Base-by-base conservation (phyloP, 208 protist genomes). In the Spongospora subterranea region DNA sequence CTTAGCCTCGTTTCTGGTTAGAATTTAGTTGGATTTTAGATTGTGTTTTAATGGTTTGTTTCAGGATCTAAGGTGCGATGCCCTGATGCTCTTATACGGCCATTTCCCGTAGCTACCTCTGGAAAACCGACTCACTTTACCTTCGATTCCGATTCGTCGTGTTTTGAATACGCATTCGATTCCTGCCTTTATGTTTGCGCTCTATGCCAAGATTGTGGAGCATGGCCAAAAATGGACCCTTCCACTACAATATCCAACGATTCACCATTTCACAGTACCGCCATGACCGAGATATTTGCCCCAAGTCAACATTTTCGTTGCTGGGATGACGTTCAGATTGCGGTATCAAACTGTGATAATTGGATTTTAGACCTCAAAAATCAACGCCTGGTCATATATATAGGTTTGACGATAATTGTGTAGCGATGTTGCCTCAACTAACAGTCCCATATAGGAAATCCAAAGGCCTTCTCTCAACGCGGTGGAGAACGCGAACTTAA, bases 351-450 rank as follows among this genome's bases (percentile, higher is more conserved):
- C 13, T 35, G 17, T n/a, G 71, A 82, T 43, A 35, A 35, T 20
- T 82, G 71, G 71, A n/a, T 82, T n/a, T n/a, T 82, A 20, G 71
- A 82, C n/a, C 6, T 35, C n/a, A n/a, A 82, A 20, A 6, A n/a
- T 13, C 71, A 82, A 43, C 17, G 6, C n/a, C n/a, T 82, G 35
- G n/a, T 40, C 6, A n/a, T 82, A 6, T 82, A 39, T n/a, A 82
- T 82, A 6, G 71, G 71, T 60, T 29, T 24, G 13, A 6, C 6
- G 6, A 29, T 60, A 29, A 24, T 60, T 24, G 50, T 60, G 6
- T 60, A 6, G 50, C 24, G 6, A 29, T 6, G 24, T 60, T 29
- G 6, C 50, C 24, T 6, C 13, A 29, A 60, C 24, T 60, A 60
- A 60, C 50, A 60, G n/a, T 60, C 50, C 13, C 50, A 60, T 60